Percentiles rank a stretch among this genome's conserved stretches.
Conservation (phyloP, 2,329 filamentous ascomycete species). For the Diaporthe aspalathi region DNA sequence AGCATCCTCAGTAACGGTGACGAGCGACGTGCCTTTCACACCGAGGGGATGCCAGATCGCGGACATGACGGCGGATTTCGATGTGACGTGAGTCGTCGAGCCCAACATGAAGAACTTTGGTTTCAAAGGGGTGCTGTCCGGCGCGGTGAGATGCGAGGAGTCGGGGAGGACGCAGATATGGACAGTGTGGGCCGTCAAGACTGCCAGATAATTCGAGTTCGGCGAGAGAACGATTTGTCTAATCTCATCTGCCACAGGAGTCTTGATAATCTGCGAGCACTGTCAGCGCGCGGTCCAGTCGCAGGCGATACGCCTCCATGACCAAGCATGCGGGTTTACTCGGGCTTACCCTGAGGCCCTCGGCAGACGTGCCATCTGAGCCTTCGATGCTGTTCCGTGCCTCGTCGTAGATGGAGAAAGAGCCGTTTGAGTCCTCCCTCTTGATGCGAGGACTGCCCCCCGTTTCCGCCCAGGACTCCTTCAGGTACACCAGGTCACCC, state of each 20-base stretch:
- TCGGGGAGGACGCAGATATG: constrained; percentile 90
- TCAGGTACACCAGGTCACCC: constrained; percentile 85
- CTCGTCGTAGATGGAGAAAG: constrained; percentile 49
- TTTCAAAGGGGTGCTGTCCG: constrained; percentile 76
- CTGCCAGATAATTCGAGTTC: constrained; percentile 82
- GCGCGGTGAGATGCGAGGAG: constrained; percentile 76
- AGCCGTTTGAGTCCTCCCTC: constrained; percentile 57
- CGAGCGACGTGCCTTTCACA: constrained; percentile 81
- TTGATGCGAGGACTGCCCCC: constrained; percentile 55
- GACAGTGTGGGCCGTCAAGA: constrained; percentile 87
- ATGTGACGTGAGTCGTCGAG: constrained; percentile 89
- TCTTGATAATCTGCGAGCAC: constrained; percentile 73
- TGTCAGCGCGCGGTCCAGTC: constrained; percentile 27
- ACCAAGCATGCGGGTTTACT: not conserved
- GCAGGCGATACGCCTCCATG: not conserved
- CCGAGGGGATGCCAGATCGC: constrained; percentile 94
- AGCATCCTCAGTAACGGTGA: constrained; percentile 90
- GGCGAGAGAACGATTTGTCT: constrained; percentile 88
- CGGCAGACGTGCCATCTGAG: constrained; percentile 41
- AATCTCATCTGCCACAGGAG: constrained; percentile 83
- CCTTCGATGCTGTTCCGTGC: constrained; percentile 44
- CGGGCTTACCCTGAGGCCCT: constrained; percentile 61
- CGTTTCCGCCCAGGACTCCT: constrained; percentile 67
- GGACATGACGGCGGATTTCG: constrained; percentile 82
- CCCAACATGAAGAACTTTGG: constrained; percentile 92